Percentiles rank a stretch among this genome's conserved stretches.
These are phyloP conservation scores for Kluyveromyces wickerhamii DNA, from an alignment of 805 yeast genomes.

Conservation along the genomic window DNA sequence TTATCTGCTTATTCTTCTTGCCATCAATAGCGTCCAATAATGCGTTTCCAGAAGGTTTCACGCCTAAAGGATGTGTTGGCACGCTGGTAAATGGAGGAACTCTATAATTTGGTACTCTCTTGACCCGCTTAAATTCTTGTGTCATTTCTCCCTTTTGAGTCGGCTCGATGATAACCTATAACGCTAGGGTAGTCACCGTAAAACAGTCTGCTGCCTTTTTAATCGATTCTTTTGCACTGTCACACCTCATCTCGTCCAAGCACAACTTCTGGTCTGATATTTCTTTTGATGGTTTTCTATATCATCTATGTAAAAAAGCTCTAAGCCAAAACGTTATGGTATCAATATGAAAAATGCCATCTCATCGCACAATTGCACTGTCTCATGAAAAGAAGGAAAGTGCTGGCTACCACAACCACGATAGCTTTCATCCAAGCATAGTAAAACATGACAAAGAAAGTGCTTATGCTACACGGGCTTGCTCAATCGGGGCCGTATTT, in stretches of 20 bases:
- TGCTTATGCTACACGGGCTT: constrained; percentile 83
- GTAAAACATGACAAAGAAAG: constrained; percentile 36
- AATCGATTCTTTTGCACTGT: background rate
- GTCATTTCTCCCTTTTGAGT: constrained; percentile 1
- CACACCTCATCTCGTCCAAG: background rate
- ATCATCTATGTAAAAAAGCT: too few relatives aligned
- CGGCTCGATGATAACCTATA: background rate
- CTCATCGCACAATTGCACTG: too few relatives aligned
- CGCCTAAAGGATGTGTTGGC: constrained; percentile 60
- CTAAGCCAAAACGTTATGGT: too few relatives aligned
- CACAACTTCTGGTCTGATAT: background rate
- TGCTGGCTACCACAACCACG: too few relatives aligned
- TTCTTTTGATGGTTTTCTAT: too few relatives aligned
- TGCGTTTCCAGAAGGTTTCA: constrained; percentile 69
- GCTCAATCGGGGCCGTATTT: constrained; percentile 78
- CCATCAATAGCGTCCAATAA: constrained; percentile 29
- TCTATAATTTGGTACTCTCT: constrained; percentile 7
- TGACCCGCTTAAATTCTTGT: constrained; percentile 3
- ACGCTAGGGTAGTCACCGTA: background rate
- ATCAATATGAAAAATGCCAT: too few relatives aligned
- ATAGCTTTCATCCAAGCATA: background rate
- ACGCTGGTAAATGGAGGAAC: constrained; percentile 13
- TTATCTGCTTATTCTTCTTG: constrained; percentile 9
- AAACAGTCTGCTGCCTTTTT: background rate
- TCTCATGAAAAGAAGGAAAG: too few relatives aligned